Evolutionary conservation across 495 filamentous ascomycete genomes (phyloP).

Genomic region (Neurospora discreta): DNA sequence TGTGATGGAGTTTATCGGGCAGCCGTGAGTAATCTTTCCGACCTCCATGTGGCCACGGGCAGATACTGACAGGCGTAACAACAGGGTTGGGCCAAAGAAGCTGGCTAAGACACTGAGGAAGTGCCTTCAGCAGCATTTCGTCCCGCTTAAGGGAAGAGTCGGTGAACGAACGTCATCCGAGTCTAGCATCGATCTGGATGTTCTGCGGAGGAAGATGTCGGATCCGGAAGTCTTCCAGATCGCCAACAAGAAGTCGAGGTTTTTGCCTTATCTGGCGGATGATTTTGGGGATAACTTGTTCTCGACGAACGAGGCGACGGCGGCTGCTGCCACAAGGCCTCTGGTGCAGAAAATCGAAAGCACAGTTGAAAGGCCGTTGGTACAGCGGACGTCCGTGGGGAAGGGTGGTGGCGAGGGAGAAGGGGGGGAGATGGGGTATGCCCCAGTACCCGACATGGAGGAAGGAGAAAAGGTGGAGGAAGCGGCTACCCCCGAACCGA

Average conservation of each 20-base stretch:
- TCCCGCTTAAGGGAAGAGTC: background rate
- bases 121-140: background rate
- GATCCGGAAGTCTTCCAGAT: background rate
- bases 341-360: background rate
- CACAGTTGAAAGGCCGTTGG: background rate
- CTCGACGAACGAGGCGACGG: background rate
- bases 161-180: background rate
- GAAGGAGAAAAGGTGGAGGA: background rate
- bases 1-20: conserved; percentile 17
- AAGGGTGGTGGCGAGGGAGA: background rate
- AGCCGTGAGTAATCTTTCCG: conserved; percentile 20
- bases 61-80: conserved; percentile 2
- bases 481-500: background rate
- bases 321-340: background rate
- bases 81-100: conserved; percentile 48
- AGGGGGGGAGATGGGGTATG: background rate
- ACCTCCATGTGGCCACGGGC: background rate
- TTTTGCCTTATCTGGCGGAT: background rate
- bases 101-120: conserved; percentile 40
- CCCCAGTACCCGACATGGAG: background rate
- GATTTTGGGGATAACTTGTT: background rate
- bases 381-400: background rate
- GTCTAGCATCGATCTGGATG: background rate
- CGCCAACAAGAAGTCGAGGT: background rate
- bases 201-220: background rate